These are phyloP conservation scores for Conidiobolus incongruus DNA, from an alignment of 371 early-diverging fungal species.

Conservation along the genomic window DNA sequence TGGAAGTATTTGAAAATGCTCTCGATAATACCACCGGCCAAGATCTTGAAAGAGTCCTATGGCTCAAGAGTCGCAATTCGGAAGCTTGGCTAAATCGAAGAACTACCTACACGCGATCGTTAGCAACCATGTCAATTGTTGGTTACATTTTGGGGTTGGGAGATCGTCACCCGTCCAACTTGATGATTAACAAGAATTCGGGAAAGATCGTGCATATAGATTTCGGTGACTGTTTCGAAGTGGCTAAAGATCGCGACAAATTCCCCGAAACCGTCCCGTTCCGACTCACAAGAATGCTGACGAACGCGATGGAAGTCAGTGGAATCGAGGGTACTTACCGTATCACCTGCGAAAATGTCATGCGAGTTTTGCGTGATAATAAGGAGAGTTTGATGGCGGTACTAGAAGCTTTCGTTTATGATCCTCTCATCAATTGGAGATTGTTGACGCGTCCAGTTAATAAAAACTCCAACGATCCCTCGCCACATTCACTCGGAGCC, in stretches of 20 bases:
- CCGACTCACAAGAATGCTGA: conserved; percentile 94
- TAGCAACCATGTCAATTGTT: conserved; percentile 97
- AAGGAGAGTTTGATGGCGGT: conserved; percentile 97
- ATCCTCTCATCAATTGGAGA: conserved; percentile 93
- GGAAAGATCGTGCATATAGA: conserved; percentile 97
- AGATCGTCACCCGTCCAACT: conserved; percentile 94
- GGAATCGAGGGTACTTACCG: conserved; percentile 95
- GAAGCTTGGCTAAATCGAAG: conserved; percentile 92
- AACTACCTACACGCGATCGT: conserved; percentile 87
- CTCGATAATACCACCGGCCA: conserved; percentile 85
- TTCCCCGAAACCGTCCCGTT: conserved; percentile 97
- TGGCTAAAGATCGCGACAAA: conserved; percentile 90
- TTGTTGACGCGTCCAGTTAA: conserved; percentile 14
- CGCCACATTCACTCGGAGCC: too few species aligned
- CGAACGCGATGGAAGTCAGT: conserved; percentile 92
- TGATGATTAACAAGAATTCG: conserved; percentile 81
- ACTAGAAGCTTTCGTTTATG: conserved; percentile 93
- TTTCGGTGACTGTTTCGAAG: conserved; percentile 98
- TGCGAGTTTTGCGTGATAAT: conserved; percentile 88
- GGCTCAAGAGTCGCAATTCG: conserved; percentile 89
- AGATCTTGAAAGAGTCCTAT: conserved; percentile 84
- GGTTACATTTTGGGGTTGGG: conserved; percentile 97
- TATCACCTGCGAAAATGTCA: conserved; percentile 86
- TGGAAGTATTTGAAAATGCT: conserved; percentile 92
- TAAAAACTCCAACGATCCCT: too few species aligned